Conservation (phyloP, 1,139 yeast species). For the Suhomyces taliae region DNA sequence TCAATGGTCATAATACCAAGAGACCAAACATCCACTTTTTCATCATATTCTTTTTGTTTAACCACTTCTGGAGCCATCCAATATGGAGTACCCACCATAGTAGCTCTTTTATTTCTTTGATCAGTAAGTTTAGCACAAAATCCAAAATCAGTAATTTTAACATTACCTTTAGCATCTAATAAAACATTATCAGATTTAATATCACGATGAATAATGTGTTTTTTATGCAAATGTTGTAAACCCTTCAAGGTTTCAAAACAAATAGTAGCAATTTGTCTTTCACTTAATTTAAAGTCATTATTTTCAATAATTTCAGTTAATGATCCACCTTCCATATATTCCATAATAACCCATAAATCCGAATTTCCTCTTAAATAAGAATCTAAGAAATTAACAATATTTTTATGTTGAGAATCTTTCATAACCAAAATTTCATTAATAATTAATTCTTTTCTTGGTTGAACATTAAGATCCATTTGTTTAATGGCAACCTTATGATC, state of each 20-base stretch:
- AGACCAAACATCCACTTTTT: slow-evolving; percentile 97
- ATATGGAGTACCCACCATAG: slow-evolving; percentile 99
- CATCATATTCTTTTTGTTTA: slow-evolving; percentile 93
- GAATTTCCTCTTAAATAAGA: slow-evolving; percentile 43
- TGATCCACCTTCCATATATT: slow-evolving; percentile 49
- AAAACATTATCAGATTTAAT: slow-evolving; percentile 93
- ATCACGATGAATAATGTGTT: slow-evolving; percentile 93
- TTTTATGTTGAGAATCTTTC: slow-evolving; percentile 50
- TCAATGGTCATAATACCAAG: slow-evolving; percentile 97
- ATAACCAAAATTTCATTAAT: slow-evolving; percentile 54
- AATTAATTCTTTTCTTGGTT: slow-evolving; percentile 91
- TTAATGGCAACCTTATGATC: slow-evolving; percentile 75
- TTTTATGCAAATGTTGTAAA: slow-evolving; percentile 83
- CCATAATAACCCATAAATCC: slow-evolving; percentile 35
- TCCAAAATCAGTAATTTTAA: slow-evolving; percentile 96
- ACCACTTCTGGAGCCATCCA: slow-evolving; percentile 99
- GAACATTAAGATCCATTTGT: slow-evolving; percentile 91
- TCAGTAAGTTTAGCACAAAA: slow-evolving; percentile 96
- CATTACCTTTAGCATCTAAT: slow-evolving; percentile 82
- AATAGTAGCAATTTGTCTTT: slow-evolving; percentile 83
- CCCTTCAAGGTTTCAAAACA: slow-evolving; percentile 93
- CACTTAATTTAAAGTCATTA: slow-evolving; percentile 64
- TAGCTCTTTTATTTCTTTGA: slow-evolving; percentile 89
- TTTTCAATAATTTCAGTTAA: slow-evolving; percentile 88
- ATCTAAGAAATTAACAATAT: slow-evolving; percentile 49